These are phyloP conservation scores for Trichoderma breve DNA, from an alignment of 2,329 filamentous ascomycete genomes.

Conservation along the genomic window DNA sequence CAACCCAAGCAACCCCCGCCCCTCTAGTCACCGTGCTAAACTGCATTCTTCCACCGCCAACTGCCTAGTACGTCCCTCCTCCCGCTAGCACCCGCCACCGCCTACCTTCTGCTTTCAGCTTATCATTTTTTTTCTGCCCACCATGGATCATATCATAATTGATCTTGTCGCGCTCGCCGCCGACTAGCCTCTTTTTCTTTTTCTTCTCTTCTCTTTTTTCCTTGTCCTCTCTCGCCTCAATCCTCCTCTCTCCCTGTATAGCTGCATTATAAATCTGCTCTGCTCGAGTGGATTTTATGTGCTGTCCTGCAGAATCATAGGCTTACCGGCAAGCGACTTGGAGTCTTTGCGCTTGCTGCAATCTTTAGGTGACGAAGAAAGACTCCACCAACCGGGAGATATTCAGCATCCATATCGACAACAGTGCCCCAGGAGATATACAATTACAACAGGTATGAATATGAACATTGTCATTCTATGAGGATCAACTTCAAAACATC, in stretches of 20 bases:
- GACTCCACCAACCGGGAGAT: slow-evolving; percentile 40
- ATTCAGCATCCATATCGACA: not conserved
- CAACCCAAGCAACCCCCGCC: not conserved
- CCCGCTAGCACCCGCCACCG: not conserved
- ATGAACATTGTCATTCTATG: not conserved
- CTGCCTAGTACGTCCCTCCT: slow-evolving; percentile 1
- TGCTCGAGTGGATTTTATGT: slow-evolving; percentile 35
- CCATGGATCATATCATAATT: not conserved
- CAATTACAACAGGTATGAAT: not conserved
- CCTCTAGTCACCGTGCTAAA: not conserved
- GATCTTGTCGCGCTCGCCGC: not conserved
- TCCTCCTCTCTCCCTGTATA: not conserved
- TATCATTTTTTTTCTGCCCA: slow-evolving; percentile 11
- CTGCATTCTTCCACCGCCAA: not conserved
- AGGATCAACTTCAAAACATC: not conserved
- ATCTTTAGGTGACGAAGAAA: slow-evolving; percentile 50
- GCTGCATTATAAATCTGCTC: slow-evolving; percentile 24
- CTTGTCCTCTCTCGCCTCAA: not conserved
- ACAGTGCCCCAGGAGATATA: not conserved
- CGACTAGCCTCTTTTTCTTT: not conserved
- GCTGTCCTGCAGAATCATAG: slow-evolving; percentile 41
- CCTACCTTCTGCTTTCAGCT: slow-evolving; percentile 14
- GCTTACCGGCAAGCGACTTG: slow-evolving; percentile 57
- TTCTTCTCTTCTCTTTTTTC: not conserved
- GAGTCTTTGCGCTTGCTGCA: slow-evolving; percentile 65